Evolutionary conservation across 2,329 filamentous ascomycete genomes (phyloP).

Genomic region (Botrytis fragariae): DNA sequence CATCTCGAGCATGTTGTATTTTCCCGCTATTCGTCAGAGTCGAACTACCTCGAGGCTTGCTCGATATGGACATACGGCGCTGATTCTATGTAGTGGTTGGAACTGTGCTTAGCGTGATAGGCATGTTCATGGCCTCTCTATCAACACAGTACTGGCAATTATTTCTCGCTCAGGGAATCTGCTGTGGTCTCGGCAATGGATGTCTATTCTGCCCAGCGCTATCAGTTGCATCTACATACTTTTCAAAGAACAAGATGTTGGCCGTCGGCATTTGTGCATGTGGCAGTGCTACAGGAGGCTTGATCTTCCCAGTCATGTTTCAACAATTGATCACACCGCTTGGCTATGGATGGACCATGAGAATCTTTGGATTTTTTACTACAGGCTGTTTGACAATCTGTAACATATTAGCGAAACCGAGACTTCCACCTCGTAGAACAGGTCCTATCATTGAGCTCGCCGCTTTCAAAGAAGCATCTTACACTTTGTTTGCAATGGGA

Average conservation of each 20-base stretch:
- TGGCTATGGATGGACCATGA: neutral
- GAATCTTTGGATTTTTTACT: neutral
- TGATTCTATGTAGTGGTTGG: neutral
- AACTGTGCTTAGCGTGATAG: neutral
- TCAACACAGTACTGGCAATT: neutral
- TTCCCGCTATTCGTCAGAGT: neutral
- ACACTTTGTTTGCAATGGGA: neutral
- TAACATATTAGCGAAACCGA: neutral
- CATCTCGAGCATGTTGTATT: neutral
- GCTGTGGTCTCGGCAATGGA: neutral
- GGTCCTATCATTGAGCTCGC: neutral
- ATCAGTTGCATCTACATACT: neutral
- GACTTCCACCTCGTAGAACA: neutral
- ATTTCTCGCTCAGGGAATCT: neutral
- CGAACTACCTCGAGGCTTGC: neutral
- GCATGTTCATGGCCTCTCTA: neutral
- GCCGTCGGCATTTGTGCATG: neutral
- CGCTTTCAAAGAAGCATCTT: neutral
- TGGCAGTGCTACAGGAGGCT: neutral
- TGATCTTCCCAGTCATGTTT: neutral
- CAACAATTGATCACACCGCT: neutral
- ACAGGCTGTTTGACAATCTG: neutral
- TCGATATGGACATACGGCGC: neutral
- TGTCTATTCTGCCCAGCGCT: neutral
- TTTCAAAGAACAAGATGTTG: neutral